Percentiles rank a stretch among this genome's conserved stretches.
phyloP scores from a whole-genome alignment of 2,329 filamentous ascomycete genomes.

The Hansfordia pulvinata region DNA sequence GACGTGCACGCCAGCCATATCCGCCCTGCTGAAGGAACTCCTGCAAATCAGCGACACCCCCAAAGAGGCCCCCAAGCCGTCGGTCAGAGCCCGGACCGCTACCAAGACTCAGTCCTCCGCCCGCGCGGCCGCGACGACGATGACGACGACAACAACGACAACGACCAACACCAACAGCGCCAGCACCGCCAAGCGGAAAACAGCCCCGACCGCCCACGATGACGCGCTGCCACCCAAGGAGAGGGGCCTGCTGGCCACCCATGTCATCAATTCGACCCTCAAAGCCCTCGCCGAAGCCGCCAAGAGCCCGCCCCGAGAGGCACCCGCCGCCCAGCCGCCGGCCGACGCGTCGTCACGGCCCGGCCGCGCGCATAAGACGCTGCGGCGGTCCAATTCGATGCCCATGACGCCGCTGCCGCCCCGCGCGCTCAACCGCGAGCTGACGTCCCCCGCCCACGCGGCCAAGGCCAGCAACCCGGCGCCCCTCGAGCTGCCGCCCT shows the following conservation, averaged over 20 bases:
- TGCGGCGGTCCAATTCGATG: conserved; percentile 42
- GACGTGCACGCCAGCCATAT: conserved; percentile 37
- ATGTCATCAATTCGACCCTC: conserved; percentile 57
- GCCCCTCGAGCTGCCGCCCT: conserved; percentile 11
- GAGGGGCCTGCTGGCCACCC: conserved; percentile 54
- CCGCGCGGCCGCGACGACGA: conserved; percentile 11
- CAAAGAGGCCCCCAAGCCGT: neutral
- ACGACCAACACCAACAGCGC: conserved; percentile 2
- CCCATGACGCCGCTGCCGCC: conserved; percentile 49
- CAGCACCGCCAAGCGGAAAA: conserved; percentile 9
- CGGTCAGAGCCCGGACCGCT: too few relatives aligned
- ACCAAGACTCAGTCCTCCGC: too few relatives aligned
- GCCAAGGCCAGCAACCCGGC: conserved; percentile 19
- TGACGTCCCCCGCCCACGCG: conserved; percentile 33
- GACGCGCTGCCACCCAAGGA: conserved; percentile 40
- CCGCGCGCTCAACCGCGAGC: conserved; percentile 44
- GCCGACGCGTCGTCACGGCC: conserved; percentile 19
- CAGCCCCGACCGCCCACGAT: conserved; percentile 18
- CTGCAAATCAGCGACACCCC: conserved; percentile 22
- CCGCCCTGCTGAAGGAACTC: conserved; percentile 32
- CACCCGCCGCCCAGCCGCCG: conserved; percentile 16
- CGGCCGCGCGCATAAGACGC: too few relatives aligned
- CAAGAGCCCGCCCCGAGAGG: conserved; percentile 27
- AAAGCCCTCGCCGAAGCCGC: conserved; percentile 56
- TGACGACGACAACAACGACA: conserved; percentile 15